Conservation (phyloP, 495 filamentous ascomycete genomes). For the Staphylotrichum tortipilum region DNA sequence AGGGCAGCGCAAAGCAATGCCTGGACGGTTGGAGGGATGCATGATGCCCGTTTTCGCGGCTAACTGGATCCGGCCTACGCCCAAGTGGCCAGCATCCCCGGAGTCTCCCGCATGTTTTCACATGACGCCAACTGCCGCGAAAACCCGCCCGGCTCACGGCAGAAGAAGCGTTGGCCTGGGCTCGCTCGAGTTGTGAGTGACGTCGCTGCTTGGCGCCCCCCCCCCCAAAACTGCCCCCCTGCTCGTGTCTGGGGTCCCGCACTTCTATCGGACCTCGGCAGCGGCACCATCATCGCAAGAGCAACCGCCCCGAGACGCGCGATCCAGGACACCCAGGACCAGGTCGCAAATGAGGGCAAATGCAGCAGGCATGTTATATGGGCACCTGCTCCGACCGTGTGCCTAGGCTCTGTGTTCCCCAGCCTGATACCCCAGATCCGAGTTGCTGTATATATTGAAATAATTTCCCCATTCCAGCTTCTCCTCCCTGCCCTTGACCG, state of each 20-base stretch:
- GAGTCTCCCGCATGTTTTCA: slow-evolving; percentile 2
- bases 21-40: no score
- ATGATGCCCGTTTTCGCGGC: no score
- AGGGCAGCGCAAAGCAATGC: no score
- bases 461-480: background rate
- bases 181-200: no score
- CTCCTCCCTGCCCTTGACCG: no score
- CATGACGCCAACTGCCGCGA: slow-evolving; percentile 10
- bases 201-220: no score
- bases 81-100: no score
- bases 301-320: background rate
- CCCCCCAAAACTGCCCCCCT: background rate
- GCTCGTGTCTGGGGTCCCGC: slow-evolving; percentile 9
- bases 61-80: no score
- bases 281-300: slow-evolving; percentile 8
- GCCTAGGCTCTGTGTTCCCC: background rate
- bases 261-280: slow-evolving; percentile 22
- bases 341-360: background rate
- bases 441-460: background rate
- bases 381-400: background rate
- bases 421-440: background rate
- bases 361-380: background rate
- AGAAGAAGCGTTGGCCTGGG: no score
- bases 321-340: slow-evolving; percentile 1
- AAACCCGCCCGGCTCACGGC: slow-evolving; percentile 1